These are phyloP conservation scores for Eleusine coracana DNA, from an alignment of 176 grass and related monocot genomes.

Conservation along the genomic window DNA sequence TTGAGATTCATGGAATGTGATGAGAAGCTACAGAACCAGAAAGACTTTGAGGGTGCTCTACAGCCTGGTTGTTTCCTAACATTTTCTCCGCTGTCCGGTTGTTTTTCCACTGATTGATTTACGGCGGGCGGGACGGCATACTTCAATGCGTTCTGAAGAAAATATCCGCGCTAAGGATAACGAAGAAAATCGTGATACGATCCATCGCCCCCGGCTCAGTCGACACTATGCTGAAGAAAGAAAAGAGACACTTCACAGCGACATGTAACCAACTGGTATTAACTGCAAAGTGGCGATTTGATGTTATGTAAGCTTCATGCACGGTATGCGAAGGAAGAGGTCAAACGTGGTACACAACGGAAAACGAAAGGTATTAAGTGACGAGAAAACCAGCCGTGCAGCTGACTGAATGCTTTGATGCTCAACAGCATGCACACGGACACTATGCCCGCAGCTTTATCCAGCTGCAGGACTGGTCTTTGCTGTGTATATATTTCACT, in stretches of 20 bases:
- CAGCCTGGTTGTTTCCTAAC: no score
- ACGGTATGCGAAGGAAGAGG: background rate
- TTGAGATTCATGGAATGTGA: no score
- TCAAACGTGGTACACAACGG: background rate
- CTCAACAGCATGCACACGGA: background rate
- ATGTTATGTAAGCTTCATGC: background rate
- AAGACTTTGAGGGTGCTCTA: no score
- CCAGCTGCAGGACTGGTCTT: background rate
- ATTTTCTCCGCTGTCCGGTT: background rate
- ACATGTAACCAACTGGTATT: slow-evolving; percentile 37
- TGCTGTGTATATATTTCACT: background rate
- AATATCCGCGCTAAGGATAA: slow-evolving; percentile 10
- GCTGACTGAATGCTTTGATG: background rate
- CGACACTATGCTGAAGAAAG: background rate
- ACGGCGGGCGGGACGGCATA: background rate
- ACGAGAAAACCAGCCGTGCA: background rate
- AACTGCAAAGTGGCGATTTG: slow-evolving; percentile 9
- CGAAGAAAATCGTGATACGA: background rate
- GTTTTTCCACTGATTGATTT: background rate
- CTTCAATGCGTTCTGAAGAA: background rate
- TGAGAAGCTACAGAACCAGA: no score
- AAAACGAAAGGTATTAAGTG: background rate
- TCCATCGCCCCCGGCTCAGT: background rate
- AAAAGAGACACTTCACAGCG: background rate
- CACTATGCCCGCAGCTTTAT: background rate